Evolutionary conservation across 192 early-diverging fungal genomes (phyloP).

Genomic region (Phycomyces nitens): DNA sequence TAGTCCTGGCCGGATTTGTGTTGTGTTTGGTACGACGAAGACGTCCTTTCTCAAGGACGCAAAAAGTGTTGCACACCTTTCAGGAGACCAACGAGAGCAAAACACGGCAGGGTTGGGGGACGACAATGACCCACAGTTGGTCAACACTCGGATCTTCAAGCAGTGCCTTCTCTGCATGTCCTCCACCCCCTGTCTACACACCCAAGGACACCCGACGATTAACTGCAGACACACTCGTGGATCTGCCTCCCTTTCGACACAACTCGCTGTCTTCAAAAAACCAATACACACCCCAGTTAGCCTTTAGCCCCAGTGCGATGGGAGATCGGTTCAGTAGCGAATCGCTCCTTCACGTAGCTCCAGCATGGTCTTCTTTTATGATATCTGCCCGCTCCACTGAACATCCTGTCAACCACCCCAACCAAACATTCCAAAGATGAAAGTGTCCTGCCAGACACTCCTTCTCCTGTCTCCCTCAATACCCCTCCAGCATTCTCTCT

Average conservation of each 20-base stretch:
- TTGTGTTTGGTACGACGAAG: not conserved
- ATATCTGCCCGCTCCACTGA: not conserved
- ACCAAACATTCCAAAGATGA: not conserved
- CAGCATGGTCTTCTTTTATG: not conserved
- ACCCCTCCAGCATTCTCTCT: too few relatives aligned
- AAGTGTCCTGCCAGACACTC: too few relatives aligned
- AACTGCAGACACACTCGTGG: slow-evolving; percentile 15
- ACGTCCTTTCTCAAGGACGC: not conserved
- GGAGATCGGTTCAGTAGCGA: slow-evolving; percentile 7
- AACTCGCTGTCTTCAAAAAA: not conserved
- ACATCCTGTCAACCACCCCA: not conserved
- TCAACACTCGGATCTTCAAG: slow-evolving; percentile 1
- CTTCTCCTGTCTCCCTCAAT: too few relatives aligned
- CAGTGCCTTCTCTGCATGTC: not conserved
- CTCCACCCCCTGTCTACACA: slow-evolving; percentile 13
- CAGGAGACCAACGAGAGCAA: not conserved
- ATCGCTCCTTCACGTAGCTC: not conserved
- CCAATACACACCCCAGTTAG: slow-evolving; percentile 19
- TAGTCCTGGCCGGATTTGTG: not conserved
- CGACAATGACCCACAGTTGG: not conserved
- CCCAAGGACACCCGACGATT: slow-evolving; percentile 6
- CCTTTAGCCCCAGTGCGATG: slow-evolving; percentile 18
- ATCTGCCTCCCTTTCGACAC: not conserved
- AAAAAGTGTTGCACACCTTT: not conserved
- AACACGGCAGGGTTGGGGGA: not conserved